Base-by-base conservation (phyloP, 768 basidiomycete species). In the Paxillus ammoniavirescens region DNA sequence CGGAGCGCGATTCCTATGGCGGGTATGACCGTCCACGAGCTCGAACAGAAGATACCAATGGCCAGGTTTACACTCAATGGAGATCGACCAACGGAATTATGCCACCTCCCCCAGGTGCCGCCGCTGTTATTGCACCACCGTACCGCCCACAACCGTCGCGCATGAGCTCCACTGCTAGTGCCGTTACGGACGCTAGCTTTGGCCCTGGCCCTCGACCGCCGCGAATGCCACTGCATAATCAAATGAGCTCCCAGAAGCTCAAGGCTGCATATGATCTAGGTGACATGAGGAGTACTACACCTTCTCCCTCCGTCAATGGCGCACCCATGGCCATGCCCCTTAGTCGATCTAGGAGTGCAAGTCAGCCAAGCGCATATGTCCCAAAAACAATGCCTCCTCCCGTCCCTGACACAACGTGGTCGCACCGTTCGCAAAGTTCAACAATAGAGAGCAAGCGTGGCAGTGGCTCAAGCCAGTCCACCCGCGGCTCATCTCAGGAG, bases 381-480 rank as follows among this genome's bases (percentile, higher is more conserved):
- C 82, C 87, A 18, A 78, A 78, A 44, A 48, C 54, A 56, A 64
- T 73, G 14, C 74, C 72, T 9, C 79, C 79, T 12, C 90, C 89
- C 10, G 75, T 85, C 23, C 77, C 81, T 31, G 70, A 78, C 36
- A 67, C 71, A 15, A 69, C 77, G 28, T 84, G 86, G 84, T 66
- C 62, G 21, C 74, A 75, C 48, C 74, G 76, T 53, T 71, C 73
- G 41, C 77, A 72, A 58, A 69, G 71, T 38, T 71, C 77, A 52
- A 63, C 68, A 26, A 60, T 51, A 5, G 76, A 70, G 48, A 79
- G 76, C 61, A 92, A 92, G 69, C 83, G 91, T 36, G 91, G 88
- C 31, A 93, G 91, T 58, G 87, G 89, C 12, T 91, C 89, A 36
- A 93, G 91, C 62, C 84, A 90, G 66, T 90, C 88, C 12, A 91